phyloP scores from a whole-genome alignment of 169 alveolate genomes.

The Cryptosporidium muris region DNA sequence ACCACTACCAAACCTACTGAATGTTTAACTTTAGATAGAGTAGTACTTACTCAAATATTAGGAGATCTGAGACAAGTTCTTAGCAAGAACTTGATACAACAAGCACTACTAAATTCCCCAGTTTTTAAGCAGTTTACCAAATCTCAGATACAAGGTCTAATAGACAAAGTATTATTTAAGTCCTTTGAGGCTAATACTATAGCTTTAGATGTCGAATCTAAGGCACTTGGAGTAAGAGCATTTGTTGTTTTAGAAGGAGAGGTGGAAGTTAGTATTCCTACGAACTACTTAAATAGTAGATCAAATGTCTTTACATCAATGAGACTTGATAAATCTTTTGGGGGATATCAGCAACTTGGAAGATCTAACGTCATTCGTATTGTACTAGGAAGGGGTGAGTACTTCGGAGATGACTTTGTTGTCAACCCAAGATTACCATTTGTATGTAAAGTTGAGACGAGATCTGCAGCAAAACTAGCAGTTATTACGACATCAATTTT shows the following conservation, averaged over 20 bases:
- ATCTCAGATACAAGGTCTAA: slow-evolving; percentile 35
- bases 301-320: slow-evolving; percentile 1
- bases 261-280: slow-evolving; percentile 72
- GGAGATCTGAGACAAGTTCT: slow-evolving; percentile 88
- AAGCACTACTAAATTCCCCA: slow-evolving; percentile 80
- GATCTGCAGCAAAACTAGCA: slow-evolving; percentile 70
- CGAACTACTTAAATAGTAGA: slow-evolving; percentile 51
- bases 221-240: slow-evolving; percentile 59
- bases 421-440: slow-evolving; percentile 84
- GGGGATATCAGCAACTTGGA: slow-evolving; percentile 22
- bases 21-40: slow-evolving; percentile 86
- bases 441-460: slow-evolving; percentile 81
- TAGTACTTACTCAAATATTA: slow-evolving; percentile 81
- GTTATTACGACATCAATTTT: slow-evolving; percentile 62
- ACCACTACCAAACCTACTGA: slow-evolving; percentile 83
- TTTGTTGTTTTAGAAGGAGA: slow-evolving; percentile 87
- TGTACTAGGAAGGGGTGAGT: slow-evolving; percentile 88
- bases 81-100: slow-evolving; percentile 54
- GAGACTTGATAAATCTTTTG: slow-evolving; percentile 55
- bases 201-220: slow-evolving; percentile 13
- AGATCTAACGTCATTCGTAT: slow-evolving; percentile 33
- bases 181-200: neutral
- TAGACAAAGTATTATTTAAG: slow-evolving; percentile 25
- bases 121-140: slow-evolving; percentile 83
- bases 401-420: slow-evolving; percentile 93